Percentiles rank a stretch among this genome's conserved stretches.
phyloP scores from a whole-genome alignment of 768 basidiomycete species.

The Guyanaporus albipodus region DNA sequence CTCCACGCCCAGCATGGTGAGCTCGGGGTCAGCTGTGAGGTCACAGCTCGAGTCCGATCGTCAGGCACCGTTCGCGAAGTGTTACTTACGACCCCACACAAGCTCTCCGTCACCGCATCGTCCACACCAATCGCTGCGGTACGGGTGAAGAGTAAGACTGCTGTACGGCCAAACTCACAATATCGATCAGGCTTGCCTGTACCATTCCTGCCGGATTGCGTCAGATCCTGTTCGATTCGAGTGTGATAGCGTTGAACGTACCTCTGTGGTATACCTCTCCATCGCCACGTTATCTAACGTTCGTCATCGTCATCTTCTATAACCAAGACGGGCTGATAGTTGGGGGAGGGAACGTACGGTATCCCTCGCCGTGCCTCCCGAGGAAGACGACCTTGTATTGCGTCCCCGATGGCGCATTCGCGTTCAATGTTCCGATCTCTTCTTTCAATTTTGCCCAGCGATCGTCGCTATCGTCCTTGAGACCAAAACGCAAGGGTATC shows the following conservation, averaged over 20 bases:
- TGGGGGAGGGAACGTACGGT: constrained; percentile 44
- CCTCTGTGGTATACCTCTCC: constrained; percentile 55
- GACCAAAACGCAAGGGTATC: constrained; percentile 57
- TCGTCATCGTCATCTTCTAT: constrained; percentile 46
- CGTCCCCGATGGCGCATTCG: constrained; percentile 32
- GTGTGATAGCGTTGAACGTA: constrained; percentile 9
- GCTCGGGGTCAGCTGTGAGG: constrained; percentile 56
- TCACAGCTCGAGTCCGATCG: neutral
- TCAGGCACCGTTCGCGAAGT: neutral
- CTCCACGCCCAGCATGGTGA: constrained; percentile 51
- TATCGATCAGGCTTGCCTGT: constrained; percentile 44
- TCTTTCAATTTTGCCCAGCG: constrained; percentile 48
- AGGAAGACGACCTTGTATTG: constrained; percentile 63
- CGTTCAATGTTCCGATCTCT: constrained; percentile 44
- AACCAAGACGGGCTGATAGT: neutral
- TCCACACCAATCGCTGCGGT: constrained; percentile 49
- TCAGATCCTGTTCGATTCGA: neutral
- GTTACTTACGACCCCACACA: constrained; percentile 67
- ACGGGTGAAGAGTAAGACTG: neutral
- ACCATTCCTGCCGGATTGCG: constrained; percentile 46
- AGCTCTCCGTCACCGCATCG: constrained; percentile 60
- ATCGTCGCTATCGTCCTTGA: constrained; percentile 46
- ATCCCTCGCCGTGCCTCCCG: constrained; percentile 70
- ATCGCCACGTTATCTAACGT: constrained; percentile 70
- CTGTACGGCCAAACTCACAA: neutral